Evolutionary conservation across 495 filamentous ascomycete species (phyloP).

Genomic region (Tetracladium setigerum): DNA sequence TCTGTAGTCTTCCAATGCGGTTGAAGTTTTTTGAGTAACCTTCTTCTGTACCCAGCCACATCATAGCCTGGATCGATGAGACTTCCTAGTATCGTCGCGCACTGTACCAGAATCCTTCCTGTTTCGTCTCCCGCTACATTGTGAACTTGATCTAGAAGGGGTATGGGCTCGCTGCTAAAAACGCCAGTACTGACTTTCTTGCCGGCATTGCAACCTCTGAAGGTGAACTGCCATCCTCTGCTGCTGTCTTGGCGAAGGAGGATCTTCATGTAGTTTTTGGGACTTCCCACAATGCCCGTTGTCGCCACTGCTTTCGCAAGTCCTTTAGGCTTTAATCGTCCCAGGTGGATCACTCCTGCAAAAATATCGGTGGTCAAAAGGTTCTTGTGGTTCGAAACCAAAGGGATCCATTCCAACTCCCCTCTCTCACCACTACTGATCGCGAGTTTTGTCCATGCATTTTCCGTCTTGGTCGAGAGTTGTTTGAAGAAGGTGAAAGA

Average conservation of each 20-base stretch:
- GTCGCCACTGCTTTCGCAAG: constrained; percentile 1
- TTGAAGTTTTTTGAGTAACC: constrained; percentile 14
- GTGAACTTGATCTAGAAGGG: neutral
- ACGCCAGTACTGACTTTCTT: constrained; percentile 15
- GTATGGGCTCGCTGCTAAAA: constrained; percentile 18
- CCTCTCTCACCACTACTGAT: constrained; percentile 14
- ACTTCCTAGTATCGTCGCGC: constrained; percentile 16
- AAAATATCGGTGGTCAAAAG: constrained; percentile 17
- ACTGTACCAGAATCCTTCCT: constrained; percentile 18
- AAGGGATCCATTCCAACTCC: constrained; percentile 8
- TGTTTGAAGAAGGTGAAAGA: constrained; percentile 22
- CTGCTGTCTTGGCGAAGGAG: constrained; percentile 5
- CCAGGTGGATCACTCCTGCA: constrained; percentile 16
- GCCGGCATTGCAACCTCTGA: constrained; percentile 21
- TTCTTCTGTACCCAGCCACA: constrained; percentile 10
- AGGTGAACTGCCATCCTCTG: constrained; percentile 16
- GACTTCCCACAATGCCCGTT: constrained; percentile 14
- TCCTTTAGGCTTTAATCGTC: constrained; percentile 7
- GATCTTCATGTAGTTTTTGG: constrained; percentile 17
- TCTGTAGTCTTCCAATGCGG: constrained; percentile 13
- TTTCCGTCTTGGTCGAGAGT: constrained; percentile 17
- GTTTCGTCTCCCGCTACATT: constrained; percentile 18
- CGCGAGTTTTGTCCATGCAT: constrained; percentile 20
- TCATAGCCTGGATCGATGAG: constrained; percentile 13
- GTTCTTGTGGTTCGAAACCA: constrained; percentile 5